These are phyloP conservation scores for Sisymbrium irio DNA, from an alignment of 345 rosid species.

Conservation along the genomic window DNA sequence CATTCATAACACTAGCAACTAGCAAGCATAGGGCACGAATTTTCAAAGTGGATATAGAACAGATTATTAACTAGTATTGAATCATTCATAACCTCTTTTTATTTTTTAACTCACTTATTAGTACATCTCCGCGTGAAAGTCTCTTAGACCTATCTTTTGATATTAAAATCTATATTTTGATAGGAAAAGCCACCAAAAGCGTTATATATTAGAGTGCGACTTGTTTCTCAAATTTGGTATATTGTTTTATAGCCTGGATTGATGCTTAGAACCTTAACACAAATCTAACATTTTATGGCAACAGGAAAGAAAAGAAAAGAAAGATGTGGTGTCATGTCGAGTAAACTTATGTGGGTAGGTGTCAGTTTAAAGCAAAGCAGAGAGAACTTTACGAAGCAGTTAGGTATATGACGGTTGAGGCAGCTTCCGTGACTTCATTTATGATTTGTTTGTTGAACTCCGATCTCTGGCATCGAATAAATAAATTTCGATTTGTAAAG, in stretches of 20 bases:
- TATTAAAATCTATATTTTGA: too few species aligned
- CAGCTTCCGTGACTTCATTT: constrained; percentile 22
- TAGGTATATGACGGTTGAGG: constrained; percentile 10
- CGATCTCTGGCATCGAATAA: neutral
- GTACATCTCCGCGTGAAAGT: too few species aligned
- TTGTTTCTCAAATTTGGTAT: too few species aligned
- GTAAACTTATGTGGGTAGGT: constrained; percentile 1
- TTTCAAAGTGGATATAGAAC: too few species aligned
- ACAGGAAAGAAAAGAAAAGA: neutral
- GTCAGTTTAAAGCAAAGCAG: constrained; percentile 6
- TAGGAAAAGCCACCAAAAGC: too few species aligned
- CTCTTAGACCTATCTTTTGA: too few species aligned
- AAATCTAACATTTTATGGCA: constrained; percentile 9
- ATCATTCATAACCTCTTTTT: too few species aligned
- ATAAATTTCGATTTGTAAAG: neutral
- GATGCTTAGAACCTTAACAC: neutral
- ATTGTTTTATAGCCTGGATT: too few species aligned
- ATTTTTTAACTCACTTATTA: neutral
- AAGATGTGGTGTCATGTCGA: constrained; percentile 7
- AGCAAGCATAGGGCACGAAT: too few species aligned
- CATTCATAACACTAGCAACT: too few species aligned
- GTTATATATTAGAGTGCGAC: too few species aligned
- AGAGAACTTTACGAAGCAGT: neutral
- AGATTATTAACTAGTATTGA: too few species aligned
- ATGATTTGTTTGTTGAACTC: constrained; percentile 9